Evolutionary conservation across 345 rosid species (phyloP).

Genomic region (Eucalyptus tenuipes): DNA sequence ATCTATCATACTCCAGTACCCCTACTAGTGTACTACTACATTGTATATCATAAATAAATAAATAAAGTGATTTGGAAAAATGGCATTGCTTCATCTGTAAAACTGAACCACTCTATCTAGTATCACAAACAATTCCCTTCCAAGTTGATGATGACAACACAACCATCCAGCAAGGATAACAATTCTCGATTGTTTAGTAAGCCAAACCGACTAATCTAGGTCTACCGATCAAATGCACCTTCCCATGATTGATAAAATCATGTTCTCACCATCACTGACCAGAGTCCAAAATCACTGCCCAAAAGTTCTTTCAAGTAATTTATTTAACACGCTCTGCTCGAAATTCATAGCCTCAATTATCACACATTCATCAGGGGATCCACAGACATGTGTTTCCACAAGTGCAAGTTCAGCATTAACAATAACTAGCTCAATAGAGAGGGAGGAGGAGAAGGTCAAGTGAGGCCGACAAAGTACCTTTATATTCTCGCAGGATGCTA

Average conservation of each 20-base stretch:
- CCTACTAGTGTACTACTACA: background rate
- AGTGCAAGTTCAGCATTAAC: background rate
- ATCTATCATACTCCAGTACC: background rate
- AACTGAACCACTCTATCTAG: background rate
- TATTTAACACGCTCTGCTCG: background rate
- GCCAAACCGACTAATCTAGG: background rate
- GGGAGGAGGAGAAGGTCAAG: background rate
- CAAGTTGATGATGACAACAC: background rate
- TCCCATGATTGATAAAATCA: background rate
- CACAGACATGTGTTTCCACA: background rate
- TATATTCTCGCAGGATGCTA: slow-evolving; percentile 83
- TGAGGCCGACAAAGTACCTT: slow-evolving; percentile 30
- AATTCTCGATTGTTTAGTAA: background rate
- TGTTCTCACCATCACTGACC: background rate
- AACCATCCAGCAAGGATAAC: background rate
- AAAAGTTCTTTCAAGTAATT: background rate
- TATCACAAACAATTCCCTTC: background rate
- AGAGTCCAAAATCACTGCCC: background rate
- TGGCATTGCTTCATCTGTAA: background rate
- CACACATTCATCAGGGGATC: background rate
- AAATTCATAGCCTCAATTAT: background rate
- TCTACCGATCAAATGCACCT: background rate
- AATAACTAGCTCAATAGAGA: background rate
- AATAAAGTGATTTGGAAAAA: background rate
- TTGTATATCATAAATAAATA: background rate